Conservation (phyloP, 192 early-diverging fungal species). For the Backusella parvicylindrica region DNA sequence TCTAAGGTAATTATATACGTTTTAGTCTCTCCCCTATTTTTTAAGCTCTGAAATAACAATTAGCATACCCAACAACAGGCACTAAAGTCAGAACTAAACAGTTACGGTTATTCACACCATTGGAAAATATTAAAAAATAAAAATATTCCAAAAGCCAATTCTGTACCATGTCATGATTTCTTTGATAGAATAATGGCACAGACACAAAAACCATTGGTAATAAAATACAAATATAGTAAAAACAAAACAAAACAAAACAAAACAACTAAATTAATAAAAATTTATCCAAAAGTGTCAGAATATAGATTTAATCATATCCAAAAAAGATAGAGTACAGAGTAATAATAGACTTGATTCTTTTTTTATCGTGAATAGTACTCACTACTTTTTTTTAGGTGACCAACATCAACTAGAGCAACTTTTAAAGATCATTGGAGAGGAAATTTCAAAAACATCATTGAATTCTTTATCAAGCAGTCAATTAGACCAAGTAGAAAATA, state of each 20-base stretch:
- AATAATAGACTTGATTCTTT: not conserved
- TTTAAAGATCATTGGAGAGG: conserved; percentile 12
- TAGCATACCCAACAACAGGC: not conserved
- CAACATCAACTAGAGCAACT: conserved; percentile 23
- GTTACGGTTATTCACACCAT: conserved; percentile 19
- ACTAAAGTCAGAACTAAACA: conserved; percentile 15
- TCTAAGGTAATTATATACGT: not conserved
- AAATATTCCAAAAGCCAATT: not conserved
- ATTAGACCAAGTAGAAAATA: not conserved
- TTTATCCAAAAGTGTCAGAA: conserved; percentile 18
- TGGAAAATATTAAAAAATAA: conserved; percentile 28
- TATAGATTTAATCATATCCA: conserved; percentile 20
- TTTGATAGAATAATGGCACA: conserved; percentile 5
- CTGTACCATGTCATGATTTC: not conserved
- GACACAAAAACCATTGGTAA: conserved; percentile 3
- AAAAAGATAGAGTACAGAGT: conserved; percentile 10
- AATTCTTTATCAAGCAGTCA: not conserved
- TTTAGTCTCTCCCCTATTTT: not conserved
- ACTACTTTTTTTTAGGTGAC: not conserved
- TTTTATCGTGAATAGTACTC: not conserved
- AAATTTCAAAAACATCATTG: not conserved
- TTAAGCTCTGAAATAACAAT: not conserved
- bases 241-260: not conserved
- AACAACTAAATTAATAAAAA: not conserved
- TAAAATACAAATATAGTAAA: not conserved